These are phyloP conservation scores for Pseudogymnoascus sp. DNA, from an alignment of 2,329 filamentous ascomycete genomes.

Conservation along the genomic window DNA sequence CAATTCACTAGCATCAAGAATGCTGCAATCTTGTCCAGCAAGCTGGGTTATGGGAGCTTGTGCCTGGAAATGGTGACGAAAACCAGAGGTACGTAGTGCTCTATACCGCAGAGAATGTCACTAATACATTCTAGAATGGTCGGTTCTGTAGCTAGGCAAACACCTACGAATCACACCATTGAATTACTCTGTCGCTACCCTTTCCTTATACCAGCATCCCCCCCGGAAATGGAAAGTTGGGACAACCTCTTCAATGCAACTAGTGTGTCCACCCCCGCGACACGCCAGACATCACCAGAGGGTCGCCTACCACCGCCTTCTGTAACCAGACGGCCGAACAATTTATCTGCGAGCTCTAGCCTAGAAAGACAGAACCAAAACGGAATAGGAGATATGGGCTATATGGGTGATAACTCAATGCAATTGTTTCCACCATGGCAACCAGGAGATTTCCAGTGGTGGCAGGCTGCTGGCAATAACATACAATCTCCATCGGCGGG, in stretches of 20 bases:
- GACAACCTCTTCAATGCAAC: constrained; percentile 9
- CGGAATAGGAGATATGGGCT: neutral
- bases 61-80: neutral
- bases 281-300: neutral
- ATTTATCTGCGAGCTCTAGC: neutral
- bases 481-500: neutral
- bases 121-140: neutral
- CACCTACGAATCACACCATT: neutral
- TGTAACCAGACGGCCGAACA: neutral
- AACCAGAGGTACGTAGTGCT: neutral
- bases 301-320: neutral
- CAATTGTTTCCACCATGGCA: neutral
- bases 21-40: neutral
- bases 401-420: neutral
- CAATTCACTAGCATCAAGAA: neutral
- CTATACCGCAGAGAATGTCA: neutral
- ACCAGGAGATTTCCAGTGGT: neutral
- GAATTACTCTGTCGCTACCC: constrained; percentile 7
- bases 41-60: neutral
- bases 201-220: constrained; percentile 2
- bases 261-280: neutral
- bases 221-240: neutral
- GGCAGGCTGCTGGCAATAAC: neutral
- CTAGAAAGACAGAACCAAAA: neutral
- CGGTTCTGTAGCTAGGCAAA: neutral